phyloP scores from a whole-genome alignment of 495 filamentous ascomycete genomes.

The Penicillium antarcticum region DNA sequence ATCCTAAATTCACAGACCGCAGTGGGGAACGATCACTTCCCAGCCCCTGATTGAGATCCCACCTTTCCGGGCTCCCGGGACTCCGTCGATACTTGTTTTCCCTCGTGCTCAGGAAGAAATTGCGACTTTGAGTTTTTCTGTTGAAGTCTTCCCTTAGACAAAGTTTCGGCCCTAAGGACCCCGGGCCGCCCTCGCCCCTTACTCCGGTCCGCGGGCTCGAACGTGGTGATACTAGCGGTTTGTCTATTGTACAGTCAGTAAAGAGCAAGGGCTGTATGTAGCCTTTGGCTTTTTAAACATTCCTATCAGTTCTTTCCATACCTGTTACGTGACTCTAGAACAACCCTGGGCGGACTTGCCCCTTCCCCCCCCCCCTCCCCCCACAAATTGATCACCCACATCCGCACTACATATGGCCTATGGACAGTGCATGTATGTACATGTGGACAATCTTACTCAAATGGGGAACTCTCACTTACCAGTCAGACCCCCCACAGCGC shows the following conservation, averaged over 20 bases:
- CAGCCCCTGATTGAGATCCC: conserved; percentile 2
- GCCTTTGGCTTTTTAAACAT: neutral
- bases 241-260: too few species aligned
- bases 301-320: neutral
- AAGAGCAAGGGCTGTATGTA: neutral
- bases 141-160: too few species aligned
- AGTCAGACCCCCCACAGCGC: neutral
- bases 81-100: neutral
- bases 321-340: neutral
- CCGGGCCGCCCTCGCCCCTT: neutral
- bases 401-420: neutral
- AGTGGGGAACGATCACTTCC: neutral
- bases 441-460: neutral
- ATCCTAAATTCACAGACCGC: neutral
- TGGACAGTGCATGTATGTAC: neutral
- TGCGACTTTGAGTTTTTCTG: too few species aligned
- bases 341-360: neutral
- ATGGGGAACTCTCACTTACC: neutral
- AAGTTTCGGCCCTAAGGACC: neutral
- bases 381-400: neutral
- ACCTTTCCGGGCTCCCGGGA: neutral
- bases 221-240: too few species aligned
- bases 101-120: too few species aligned
- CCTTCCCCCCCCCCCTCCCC: neutral
- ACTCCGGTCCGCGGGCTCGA: too few species aligned